Base-by-base conservation (phyloP, 2,329 filamentous ascomycete species). In the Pezicula rhizophila region DNA sequence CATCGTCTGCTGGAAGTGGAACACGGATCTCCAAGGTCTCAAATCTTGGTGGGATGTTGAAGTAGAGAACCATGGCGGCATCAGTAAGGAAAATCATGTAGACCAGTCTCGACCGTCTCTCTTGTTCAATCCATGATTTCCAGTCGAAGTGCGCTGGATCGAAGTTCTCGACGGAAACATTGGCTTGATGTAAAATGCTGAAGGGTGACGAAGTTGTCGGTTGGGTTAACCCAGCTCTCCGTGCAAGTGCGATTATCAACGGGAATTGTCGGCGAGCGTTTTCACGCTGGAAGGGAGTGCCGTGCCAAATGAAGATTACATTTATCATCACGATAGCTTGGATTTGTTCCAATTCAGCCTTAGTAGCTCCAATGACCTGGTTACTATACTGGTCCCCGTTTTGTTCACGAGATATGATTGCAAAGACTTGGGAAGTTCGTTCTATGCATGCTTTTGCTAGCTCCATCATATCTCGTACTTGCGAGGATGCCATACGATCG, bases 1-100 rank as follows among this genome's bases (percentile, higher is more conserved):
- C 82, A 64, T 89, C 86, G 57, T 89, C 85, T 12, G 79, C 77
- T 8, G 86, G 85, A 5, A 90, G 68, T n/a, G 84, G 83, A 34
- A 89, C 65, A 26, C 74, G 72, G 45, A 89, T 73, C 56, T 88
- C 84, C 31, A 81, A 72, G 8, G 75, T 68, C 50, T 87, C 79
- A 38, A 89, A 79, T 40, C 79, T 72, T 12, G 84, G 77, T 8
- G 74, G 66, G n/a, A 70, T 68, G 63, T 89, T 89, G 73, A 88
- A 89, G 62, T 83, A 89, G 17, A 89, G 76, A 15, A 79, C 79
- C 61, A 84, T 76, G 10, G 82, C 79, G 14, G 77, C 73, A 59
- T 89, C 85, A 31, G 77, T 71, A 15, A 87, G 67, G 60, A 82
- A 82, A 2, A 87, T 73, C 57, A 80, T 75, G 58, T 82, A 82